These are phyloP conservation scores for Cetradonia linearis DNA, from an alignment of 495 filamentous ascomycete genomes.

Conservation along the genomic window DNA sequence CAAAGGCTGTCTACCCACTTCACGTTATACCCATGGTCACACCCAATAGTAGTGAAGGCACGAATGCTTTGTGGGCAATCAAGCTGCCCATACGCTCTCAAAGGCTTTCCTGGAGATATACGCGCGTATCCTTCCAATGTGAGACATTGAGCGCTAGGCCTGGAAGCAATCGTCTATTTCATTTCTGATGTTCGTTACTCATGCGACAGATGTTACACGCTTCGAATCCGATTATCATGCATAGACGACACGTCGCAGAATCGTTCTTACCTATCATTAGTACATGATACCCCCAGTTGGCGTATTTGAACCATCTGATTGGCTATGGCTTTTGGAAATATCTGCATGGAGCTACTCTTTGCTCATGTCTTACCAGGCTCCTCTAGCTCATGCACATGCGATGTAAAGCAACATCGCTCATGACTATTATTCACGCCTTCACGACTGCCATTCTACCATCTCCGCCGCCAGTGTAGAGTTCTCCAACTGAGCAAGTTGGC, in stretches of 20 bases:
- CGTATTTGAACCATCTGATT: too few relatives aligned
- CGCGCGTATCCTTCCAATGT: background rate
- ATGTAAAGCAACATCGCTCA: too few relatives aligned
- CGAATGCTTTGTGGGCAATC: background rate
- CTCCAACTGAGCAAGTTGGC: too few relatives aligned
- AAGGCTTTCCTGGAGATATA: background rate
- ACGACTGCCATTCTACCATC: too few relatives aligned
- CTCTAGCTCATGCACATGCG: too few relatives aligned
- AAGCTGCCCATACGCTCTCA: background rate
- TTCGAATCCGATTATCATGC: background rate
- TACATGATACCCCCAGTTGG: background rate
- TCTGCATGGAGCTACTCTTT: background rate
- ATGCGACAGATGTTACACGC: background rate
- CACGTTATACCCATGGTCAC: background rate
- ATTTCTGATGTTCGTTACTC: background rate
- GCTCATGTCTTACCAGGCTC: too few relatives aligned
- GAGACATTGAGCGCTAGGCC: background rate
- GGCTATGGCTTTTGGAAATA: too few relatives aligned
- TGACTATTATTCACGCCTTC: too few relatives aligned
- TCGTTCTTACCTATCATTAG: background rate
- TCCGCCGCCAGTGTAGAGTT: too few relatives aligned
- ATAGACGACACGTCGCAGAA: background rate
- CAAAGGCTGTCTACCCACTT: background rate
- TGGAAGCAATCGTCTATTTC: background rate
- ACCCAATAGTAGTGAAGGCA: background rate